Percentiles rank a stretch among this genome's conserved stretches.
Evolutionary conservation across 2,329 filamentous ascomycete genomes (phyloP).

Genomic region (Akanthomyces dipterigenus): DNA sequence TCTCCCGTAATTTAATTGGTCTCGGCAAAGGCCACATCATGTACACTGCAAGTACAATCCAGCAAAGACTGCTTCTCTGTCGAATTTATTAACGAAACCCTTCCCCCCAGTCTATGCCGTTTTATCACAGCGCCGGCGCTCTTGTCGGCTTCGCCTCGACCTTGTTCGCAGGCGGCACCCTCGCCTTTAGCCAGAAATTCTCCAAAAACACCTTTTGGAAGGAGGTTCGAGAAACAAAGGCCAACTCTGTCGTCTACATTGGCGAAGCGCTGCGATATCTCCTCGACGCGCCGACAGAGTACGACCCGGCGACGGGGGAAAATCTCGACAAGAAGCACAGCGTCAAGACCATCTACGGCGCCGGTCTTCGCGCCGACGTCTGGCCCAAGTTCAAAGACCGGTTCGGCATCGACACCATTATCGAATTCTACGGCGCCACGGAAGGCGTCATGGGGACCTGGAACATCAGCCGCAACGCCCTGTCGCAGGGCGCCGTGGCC

Average conservation of each 20-base stretch:
- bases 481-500: constrained; percentile 68
- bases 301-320: constrained; percentile 58
- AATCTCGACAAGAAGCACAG: constrained; percentile 65
- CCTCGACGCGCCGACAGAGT: constrained; percentile 56
- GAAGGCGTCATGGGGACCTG: constrained; percentile 64
- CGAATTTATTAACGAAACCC: background rate
- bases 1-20: constrained; percentile 48
- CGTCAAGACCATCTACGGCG: constrained; percentile 70
- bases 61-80: background rate
- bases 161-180: constrained; percentile 54
- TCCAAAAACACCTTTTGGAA: constrained; percentile 71
- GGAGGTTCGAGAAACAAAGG: constrained; percentile 60
- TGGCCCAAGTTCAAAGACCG: constrained; percentile 79
- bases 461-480: constrained; percentile 69
- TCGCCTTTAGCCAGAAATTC: constrained; percentile 71
- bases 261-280: constrained; percentile 83
- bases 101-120: constrained; percentile 76
- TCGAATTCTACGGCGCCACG: constrained; percentile 76
- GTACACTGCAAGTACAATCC: constrained; percentile 9
- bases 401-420: constrained; percentile 66
- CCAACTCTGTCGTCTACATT: constrained; percentile 81
- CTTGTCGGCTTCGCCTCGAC: constrained; percentile 62
- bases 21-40: constrained; percentile 44
- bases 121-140: constrained; percentile 76
- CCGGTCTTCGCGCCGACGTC: constrained; percentile 76